These are phyloP conservation scores for Colletotrichum magnum DNA, from an alignment of 2,329 filamentous ascomycete species.

Conservation along the genomic window DNA sequence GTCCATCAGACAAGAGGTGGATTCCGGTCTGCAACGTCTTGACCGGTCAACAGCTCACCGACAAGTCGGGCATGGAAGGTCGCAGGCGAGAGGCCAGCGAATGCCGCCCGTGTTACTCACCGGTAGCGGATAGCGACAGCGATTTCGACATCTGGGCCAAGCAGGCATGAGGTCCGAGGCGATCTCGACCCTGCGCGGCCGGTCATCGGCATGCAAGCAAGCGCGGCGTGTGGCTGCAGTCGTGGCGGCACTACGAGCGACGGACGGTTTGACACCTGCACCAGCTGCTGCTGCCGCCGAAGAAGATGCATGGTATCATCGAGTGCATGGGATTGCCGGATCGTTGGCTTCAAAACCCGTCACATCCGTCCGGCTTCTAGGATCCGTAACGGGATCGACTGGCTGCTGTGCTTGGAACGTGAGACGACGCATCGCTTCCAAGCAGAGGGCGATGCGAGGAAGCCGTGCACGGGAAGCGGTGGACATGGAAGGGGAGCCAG, in stretches of 20 bases:
- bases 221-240: slow-evolving; percentile 16
- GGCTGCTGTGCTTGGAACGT: not conserved
- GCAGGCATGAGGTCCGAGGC: not conserved
- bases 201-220: not conserved
- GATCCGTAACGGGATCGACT: slow-evolving; percentile 2
- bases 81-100: slow-evolving; percentile 11
- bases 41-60: slow-evolving; percentile 22
- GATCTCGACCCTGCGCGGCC: not conserved
- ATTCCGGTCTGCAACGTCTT: slow-evolving; percentile 18
- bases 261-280: slow-evolving; percentile 26
- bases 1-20: slow-evolving; percentile 18
- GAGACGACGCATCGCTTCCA: not conserved
- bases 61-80: slow-evolving; percentile 3
- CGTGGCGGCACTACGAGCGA: slow-evolving; percentile 14
- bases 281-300: slow-evolving; percentile 1
- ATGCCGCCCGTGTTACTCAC: slow-evolving; percentile 10
- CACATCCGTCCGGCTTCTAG: slow-evolving; percentile 1
- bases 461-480: slow-evolving; percentile 14
- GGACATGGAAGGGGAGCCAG: slow-evolving; percentile 13
- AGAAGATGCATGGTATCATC: slow-evolving; percentile 21
- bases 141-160: slow-evolving; percentile 5
- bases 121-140: slow-evolving; percentile 7
- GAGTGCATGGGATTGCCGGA: slow-evolving; percentile 33
- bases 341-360: slow-evolving; percentile 14
- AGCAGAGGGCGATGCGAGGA: slow-evolving; percentile 16